A percentile compares a stretch with the other conserved stretches of the same genome.
Evolutionary conservation across 2,329 filamentous ascomycete genomes (phyloP).

Genomic region (Pseudogymnoascus sp.): DNA sequence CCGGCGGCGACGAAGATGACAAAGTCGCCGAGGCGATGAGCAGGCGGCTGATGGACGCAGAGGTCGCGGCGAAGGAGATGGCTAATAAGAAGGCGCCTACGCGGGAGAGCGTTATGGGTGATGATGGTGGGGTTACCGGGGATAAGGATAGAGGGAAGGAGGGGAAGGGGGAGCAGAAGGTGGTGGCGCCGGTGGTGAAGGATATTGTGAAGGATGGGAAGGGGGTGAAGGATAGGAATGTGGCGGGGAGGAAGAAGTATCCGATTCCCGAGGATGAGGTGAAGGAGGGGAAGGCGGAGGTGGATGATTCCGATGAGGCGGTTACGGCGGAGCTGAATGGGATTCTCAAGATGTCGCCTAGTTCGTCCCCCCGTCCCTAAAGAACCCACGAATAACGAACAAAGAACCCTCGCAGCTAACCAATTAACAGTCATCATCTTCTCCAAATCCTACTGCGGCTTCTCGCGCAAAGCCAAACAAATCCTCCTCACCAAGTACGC

Average conservation of each 20-base stretch:
- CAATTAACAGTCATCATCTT: conserved; percentile 72
- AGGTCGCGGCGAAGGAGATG: conserved; percentile 58
- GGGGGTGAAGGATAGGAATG: conserved; percentile 28
- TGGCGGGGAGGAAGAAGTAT: conserved; percentile 45
- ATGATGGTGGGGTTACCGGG: conserved; percentile 12
- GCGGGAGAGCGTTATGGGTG: conserved; percentile 39
- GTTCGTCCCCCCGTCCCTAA: conserved; percentile 42
- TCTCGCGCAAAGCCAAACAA: conserved; percentile 75
- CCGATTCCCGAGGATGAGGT: conserved; percentile 33
- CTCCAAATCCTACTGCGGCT: conserved; percentile 88
- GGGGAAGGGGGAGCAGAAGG: conserved; percentile 9
- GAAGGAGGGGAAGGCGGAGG: conserved; percentile 29
- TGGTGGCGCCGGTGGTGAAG: background rate
- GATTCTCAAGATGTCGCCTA: conserved; percentile 77
- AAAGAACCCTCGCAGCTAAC: background rate
- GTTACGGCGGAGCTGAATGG: conserved; percentile 64
- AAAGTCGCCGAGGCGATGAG: conserved; percentile 46
- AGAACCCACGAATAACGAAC: background rate
- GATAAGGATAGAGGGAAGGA: conserved; percentile 25
- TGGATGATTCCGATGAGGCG: conserved; percentile 51
- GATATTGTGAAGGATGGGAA: conserved; percentile 48
- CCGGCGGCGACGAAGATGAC: conserved; percentile 45
- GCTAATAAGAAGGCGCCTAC: conserved; percentile 60
- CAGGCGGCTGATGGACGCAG: conserved; percentile 58
- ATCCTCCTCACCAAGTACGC: conserved; percentile 77